Evolutionary conservation across 129 eudicot genomes (phyloP), one percentile per base, ranked within the genome.

Genomic region (Tagetes erecta): DNA sequence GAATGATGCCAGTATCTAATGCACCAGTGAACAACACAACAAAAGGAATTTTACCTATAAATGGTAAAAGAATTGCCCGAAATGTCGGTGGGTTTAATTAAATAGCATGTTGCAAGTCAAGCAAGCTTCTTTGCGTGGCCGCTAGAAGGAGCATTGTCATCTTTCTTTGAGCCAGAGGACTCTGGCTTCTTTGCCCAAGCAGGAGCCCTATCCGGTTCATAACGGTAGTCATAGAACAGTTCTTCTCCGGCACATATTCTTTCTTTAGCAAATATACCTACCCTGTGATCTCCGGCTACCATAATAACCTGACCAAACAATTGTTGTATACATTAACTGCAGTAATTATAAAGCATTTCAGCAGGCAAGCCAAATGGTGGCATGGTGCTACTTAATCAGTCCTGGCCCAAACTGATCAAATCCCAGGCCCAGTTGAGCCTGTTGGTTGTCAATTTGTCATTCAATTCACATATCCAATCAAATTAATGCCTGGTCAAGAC

Each of bases 241-340:
- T 95, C 99, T 78, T 91, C 99, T 44, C 99, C 99, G 1, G 86
- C 96, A 62, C 80, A 50, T 44, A 95, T 95, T 66, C 96, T 82
- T 78, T 95, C 96, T 68, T 95, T 95, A 27, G 99, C 99, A 78
- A 88, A 95, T 76, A 95, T 95, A 5, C 99, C 99, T 3, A 95
- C 99, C 75, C 97, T 84, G 76, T 95, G 97, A 85, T 95, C 99
- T 66, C 99, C 99, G 45, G 91, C 97, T 67, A 91, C 99, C 99
- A 95, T 86, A 41, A 95, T 85, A 13, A 95, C 99, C 99, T 95
- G 83, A 45, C 76, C 83, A 83, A 79, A 59, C 0, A 34, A 73
- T 8, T 41, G 45, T 42, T 63, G 5, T 0, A 3, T 44, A 9
- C 64, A 50, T 20, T n/a, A 55, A 27, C 64, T 8, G 9, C 64